These are phyloP conservation scores for Pyrenochaeta sp. DNA, from an alignment of 2,329 filamentous ascomycete genomes.

Conservation along the genomic window DNA sequence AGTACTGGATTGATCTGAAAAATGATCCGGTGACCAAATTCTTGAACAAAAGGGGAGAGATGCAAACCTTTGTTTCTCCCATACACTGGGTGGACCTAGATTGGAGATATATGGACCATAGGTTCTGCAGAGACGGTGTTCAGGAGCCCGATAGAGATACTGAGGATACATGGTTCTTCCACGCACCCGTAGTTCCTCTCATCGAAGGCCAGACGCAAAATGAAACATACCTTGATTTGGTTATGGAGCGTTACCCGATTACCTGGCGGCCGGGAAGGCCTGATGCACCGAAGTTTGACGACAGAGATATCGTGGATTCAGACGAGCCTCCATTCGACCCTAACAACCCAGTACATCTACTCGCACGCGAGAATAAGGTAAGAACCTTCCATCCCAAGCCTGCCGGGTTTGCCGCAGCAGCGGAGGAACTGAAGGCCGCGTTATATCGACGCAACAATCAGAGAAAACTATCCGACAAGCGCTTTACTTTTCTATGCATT, in stretches of 20 bases:
- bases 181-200: not conserved
- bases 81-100: not conserved
- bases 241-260: not conserved
- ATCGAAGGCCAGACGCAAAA: not conserved
- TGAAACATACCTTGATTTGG: not conserved
- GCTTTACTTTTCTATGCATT: too few relatives aligned
- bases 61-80: not conserved
- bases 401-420: too few relatives aligned
- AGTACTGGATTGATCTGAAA: not conserved
- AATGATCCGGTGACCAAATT: not conserved
- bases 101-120: not conserved
- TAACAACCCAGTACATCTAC: too few relatives aligned
- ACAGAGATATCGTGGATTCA: too few relatives aligned
- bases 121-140: not conserved
- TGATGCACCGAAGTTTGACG: not conserved
- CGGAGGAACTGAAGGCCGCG: too few relatives aligned
- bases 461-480: too few relatives aligned
- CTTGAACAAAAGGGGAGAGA: not conserved
- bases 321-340: too few relatives aligned
- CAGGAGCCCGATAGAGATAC: not conserved
- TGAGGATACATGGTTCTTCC: not conserved
- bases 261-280: not conserved
- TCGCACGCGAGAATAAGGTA: too few relatives aligned
- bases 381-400: too few relatives aligned
- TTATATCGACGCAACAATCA: too few relatives aligned